Evolutionary conservation across 83 land plant species (phyloP), one percentile per base, ranked within the genome.

Genomic region (Diphasiastrum complanatum): DNA sequence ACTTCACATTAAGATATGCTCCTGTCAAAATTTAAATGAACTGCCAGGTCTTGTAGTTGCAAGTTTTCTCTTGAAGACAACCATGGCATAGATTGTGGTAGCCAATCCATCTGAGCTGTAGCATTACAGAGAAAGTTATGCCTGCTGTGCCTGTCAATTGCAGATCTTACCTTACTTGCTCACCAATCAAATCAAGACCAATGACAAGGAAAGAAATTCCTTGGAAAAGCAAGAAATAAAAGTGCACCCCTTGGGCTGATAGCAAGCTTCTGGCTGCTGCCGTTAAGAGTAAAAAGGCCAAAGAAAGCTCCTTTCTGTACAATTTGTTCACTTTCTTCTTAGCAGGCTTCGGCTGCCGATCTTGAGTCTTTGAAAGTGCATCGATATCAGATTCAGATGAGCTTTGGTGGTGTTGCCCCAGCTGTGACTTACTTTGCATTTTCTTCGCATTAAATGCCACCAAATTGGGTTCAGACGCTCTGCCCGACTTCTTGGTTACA

Each of bases 211-310:
- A 83, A 0, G 87, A 77, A 26, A 83, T 45, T 20, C 87, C 87
- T 47, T 83, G 86, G 45, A 83, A 83, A 5, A 83, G 80, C 56
- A 83, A 52, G 73, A 83, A 83, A 66, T 83, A 83, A 60, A 83
- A 83, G 54, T 83, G 87, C 25, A 79, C 71, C 1, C 87, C 79
- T 58, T 83, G 80, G 20, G 79, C 78, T 20, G 81, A 64, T 5
- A 83, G 49, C 46, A 80, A 65, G 23, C 83, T 83, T 46, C 84
- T 72, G 6, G 79, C 75, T 43, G 81, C 45, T 18, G 81, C 81
- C n/a, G 84, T 81, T 20, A 84, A 41, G 2, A 84, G 84, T 14
- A 84, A 74, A 38, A 78, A 84, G 14, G 87, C 87, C 33, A 83
- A 61, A 16, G 77, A 67, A 24, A 84, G 49, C 58, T 84, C 87